Percentiles rank a stretch among this genome's conserved stretches.
Conservation (phyloP, 208 protist genomes). For the Acanthamoeba castellanii region DNA sequence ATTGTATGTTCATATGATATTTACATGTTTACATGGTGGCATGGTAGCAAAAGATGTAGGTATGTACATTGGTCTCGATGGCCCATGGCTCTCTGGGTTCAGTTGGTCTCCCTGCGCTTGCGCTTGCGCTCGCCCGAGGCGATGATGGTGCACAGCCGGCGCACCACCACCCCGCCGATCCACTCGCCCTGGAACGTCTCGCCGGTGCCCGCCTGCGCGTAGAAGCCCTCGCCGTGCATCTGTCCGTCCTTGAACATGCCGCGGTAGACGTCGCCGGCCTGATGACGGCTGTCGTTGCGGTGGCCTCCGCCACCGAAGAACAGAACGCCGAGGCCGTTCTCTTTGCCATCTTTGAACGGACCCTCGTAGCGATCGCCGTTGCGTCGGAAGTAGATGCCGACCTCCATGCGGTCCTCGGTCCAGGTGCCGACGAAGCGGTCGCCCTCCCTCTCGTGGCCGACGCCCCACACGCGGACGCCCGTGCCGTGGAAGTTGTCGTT, state of each 20-base stretch:
- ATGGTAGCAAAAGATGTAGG: too few species aligned
- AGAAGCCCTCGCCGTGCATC: constrained; percentile 76
- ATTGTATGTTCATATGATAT: too few species aligned
- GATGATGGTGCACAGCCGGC: not conserved
- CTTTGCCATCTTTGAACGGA: not conserved
- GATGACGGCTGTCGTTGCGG: too few species aligned
- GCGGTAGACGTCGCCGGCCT: constrained; percentile 2
- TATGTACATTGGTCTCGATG: too few species aligned
- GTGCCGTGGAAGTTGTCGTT: not conserved
- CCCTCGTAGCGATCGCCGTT: constrained; percentile 54
- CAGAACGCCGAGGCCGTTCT: not conserved
- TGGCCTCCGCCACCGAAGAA: not conserved
- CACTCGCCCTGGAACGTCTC: constrained; percentile 29
- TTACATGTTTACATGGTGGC: too few species aligned
- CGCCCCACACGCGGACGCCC: not conserved
- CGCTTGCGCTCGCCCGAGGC: not conserved
- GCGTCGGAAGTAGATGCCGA: not conserved
- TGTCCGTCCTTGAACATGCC: constrained; percentile 60
- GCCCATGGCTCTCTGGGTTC: too few species aligned
- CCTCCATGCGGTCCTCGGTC: constrained; percentile 9
- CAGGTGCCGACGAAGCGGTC: constrained; percentile 17
- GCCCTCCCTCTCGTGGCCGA: not conserved
- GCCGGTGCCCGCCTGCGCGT: constrained; percentile 49
- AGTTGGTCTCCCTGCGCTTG: not conserved
- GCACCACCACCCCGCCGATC: not conserved